Percentiles rank a stretch among this genome's conserved stretches.
Conservation (phyloP, 2,329 filamentous ascomycete genomes). For the Stagonosporopsis rhizophila region DNA sequence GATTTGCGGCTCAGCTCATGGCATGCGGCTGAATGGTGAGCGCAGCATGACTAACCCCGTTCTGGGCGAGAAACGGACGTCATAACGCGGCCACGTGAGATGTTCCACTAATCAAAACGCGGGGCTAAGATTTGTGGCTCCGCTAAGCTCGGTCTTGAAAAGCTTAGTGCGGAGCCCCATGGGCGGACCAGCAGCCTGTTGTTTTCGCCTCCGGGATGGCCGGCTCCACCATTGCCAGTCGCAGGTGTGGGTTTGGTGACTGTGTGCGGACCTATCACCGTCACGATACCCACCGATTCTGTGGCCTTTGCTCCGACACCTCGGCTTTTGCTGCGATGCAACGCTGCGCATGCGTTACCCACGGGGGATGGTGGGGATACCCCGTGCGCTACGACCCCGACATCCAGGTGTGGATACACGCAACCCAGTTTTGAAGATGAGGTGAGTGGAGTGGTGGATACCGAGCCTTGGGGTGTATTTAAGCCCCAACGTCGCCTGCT, state of each 20-base stretch:
- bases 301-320: conserved; percentile 2
- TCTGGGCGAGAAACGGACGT: neutral
- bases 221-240: neutral
- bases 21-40: conserved; percentile 18
- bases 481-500: conserved; percentile 15
- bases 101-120: conserved; percentile 24
- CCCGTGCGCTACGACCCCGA: conserved; percentile 14
- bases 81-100: conserved; percentile 2
- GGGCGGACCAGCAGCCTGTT: conserved; percentile 15
- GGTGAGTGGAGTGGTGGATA: conserved; percentile 1
- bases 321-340: conserved; percentile 9
- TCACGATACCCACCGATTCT: conserved; percentile 9
- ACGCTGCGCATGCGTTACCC: conserved; percentile 9
- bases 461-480: conserved; percentile 12
- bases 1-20: conserved; percentile 1
- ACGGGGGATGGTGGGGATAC: conserved; percentile 6
- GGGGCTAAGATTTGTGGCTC: conserved; percentile 14
- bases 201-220: neutral
- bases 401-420: conserved; percentile 5
- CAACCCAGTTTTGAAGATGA: neutral
- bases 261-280: conserved; percentile 16
- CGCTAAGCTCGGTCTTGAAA: conserved; percentile 18
- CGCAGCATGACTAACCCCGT: conserved; percentile 1
- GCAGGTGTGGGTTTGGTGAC: conserved; percentile 8
- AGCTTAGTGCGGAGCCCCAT: conserved; percentile 32